Base-by-base conservation (phyloP, 768 basidiomycete genomes). In the Hydnomerulius pinastri region DNA sequence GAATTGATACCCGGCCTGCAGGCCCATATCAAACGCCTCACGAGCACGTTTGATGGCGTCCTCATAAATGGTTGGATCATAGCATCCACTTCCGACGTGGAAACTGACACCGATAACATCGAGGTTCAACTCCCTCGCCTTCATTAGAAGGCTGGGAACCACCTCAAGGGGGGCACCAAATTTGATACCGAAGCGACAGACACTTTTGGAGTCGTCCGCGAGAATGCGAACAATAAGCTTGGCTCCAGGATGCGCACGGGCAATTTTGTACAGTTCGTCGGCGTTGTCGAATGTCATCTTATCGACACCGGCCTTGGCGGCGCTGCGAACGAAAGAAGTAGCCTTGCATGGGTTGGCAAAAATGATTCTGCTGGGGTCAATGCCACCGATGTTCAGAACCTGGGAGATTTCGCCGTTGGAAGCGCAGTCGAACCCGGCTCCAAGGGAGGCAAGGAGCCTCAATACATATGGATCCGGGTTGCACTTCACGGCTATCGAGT, bases 281-380 rank as follows among this genome's bases (percentile, higher is more conserved):
- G 82, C 81, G 71, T 98, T 99, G 75, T 99, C 97, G 66, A 99
- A 99, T 5, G 96, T 98, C 96, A 98, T 97, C 73, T 80, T 85
- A 64, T 92, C 80, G 45, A 98, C 95, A 18, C 89, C 85, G 27
- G 75, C 70, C 59, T 80, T 83, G 35, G 85, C 85, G 13, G 97
- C 90, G 59, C 83, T 81, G 42, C 94, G 89, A 61, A 99, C 80
- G 74, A 95, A 98, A 0, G 93, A 96, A 10, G 82, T 78, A 2
- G 97, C 91, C 73, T 99, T 99, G 86, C 97, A 98, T 0, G 97
- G 97, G 72, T 99, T 99, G 56, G 97, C 97, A 63, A 93, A 99
- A 65, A 98, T 92, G 77, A 99, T 89, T 50, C 87, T 81, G 46
- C 81, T 79, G 4, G 95, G 85, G 40, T 81, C 78, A 44, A 96